Percentiles rank a stretch among this genome's conserved stretches.
These are phyloP conservation scores for Eurotiales sp. DNA, from an alignment of 2,329 filamentous ascomycete species.

Conservation along the genomic window DNA sequence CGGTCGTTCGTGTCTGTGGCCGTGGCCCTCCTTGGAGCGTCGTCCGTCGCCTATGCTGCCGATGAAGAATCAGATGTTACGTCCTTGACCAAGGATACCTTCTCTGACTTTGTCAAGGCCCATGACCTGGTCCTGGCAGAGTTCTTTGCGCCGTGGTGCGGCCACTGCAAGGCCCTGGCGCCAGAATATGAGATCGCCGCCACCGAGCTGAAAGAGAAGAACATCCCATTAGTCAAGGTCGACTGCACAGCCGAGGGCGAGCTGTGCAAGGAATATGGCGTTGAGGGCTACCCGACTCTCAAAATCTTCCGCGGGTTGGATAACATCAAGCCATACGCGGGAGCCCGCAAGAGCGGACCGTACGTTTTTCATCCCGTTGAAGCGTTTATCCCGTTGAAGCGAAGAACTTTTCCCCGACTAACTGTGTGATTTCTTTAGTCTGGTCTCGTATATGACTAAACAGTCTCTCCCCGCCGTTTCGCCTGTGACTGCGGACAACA, in stretches of 20 bases:
- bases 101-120: constrained; percentile 77
- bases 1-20: constrained; percentile 37
- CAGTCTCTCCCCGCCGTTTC: constrained; percentile 93
- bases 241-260: constrained; percentile 95
- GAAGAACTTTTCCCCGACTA: no score
- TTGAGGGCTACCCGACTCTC: constrained; percentile 97
- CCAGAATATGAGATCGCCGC: constrained; percentile 50
- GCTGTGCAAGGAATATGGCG: constrained; percentile 82
- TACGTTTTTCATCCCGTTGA: constrained; percentile 37
- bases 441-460: constrained; percentile 92
- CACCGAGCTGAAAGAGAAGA: constrained; percentile 46
- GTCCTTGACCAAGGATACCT: constrained; percentile 80
- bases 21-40: constrained; percentile 37
- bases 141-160: constrained; percentile 97
- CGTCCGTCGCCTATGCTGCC: constrained; percentile 32
- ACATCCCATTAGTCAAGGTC: constrained; percentile 47
- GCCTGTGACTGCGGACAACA: constrained; percentile 69
- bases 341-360: constrained; percentile 80
- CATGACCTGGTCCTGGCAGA: constrained; percentile 91
- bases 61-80: constrained; percentile 67
- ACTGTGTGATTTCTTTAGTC: constrained; percentile 42
- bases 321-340: constrained; percentile 75
- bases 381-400: no score
- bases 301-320: constrained; percentile 96
- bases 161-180: constrained; percentile 95